Conservation (phyloP, 768 basidiomycete genomes). For the Russula lepida region DNA sequence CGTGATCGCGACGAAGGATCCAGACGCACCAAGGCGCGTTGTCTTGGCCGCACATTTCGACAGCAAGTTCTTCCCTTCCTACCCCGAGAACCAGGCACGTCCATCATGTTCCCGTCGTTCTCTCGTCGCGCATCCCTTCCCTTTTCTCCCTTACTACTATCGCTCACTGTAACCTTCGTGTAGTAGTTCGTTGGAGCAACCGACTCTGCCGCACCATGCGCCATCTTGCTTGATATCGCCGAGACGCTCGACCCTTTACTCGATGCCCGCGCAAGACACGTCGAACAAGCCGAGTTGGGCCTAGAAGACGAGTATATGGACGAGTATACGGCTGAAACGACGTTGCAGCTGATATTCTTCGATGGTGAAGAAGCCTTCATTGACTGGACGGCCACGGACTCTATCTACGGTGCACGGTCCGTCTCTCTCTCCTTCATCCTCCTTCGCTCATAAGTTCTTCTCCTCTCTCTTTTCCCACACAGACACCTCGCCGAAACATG, state of each 20-base stretch:
- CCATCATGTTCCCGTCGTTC: neutral
- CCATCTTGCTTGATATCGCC: constrained; percentile 88
- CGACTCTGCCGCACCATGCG: constrained; percentile 93
- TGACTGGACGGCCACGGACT: constrained; percentile 83
- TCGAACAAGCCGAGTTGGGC: constrained; percentile 38
- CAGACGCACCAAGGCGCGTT: constrained; percentile 69
- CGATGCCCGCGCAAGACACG: constrained; percentile 44
- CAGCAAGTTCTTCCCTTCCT: constrained; percentile 74
- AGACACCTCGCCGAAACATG: constrained; percentile 89
- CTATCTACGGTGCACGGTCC: constrained; percentile 91
- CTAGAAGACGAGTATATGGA: constrained; percentile 64
- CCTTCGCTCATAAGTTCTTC: neutral
- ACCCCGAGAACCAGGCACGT: constrained; percentile 66
- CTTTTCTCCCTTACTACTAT: neutral
- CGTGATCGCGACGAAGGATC: constrained; percentile 91
- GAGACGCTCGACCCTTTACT: constrained; percentile 72
- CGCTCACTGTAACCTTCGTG: neutral
- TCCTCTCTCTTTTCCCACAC: neutral
- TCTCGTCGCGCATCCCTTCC: neutral
- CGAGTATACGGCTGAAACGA: constrained; percentile 53
- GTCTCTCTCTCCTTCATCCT: neutral
- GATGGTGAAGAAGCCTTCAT: constrained; percentile 97
- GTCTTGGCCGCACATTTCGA: constrained; percentile 91
- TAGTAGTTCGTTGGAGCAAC: constrained; percentile 91
- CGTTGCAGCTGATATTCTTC: constrained; percentile 88